These are phyloP conservation scores for Venturia oleaginea DNA, from an alignment of 2,329 filamentous ascomycete genomes.

Conservation along the genomic window DNA sequence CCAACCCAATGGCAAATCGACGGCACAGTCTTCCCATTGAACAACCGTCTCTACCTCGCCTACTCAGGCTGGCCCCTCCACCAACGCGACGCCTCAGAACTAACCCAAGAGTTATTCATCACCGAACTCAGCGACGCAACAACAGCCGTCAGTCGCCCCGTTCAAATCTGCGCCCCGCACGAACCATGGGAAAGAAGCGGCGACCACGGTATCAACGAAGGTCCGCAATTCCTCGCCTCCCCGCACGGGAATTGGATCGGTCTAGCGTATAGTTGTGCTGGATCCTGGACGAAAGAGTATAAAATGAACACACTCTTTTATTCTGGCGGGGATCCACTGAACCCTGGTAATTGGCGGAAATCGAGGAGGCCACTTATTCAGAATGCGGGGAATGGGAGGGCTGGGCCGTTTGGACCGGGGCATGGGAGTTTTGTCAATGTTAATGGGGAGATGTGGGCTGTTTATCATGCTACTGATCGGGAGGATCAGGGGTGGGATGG, in stretches of 20 bases:
- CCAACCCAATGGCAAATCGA: constrained; percentile 40
- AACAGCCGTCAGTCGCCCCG: constrained; percentile 23
- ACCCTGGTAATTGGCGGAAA: constrained; percentile 31
- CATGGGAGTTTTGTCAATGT: constrained; percentile 35
- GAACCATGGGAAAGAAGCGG: constrained; percentile 33
- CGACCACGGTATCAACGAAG: constrained; percentile 37
- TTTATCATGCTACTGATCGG: constrained; percentile 39
- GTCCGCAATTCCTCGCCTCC: constrained; percentile 30
- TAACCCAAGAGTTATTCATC: constrained; percentile 37
- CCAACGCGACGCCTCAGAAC: constrained; percentile 25
- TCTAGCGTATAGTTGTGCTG: constrained; percentile 38
- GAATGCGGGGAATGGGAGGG: constrained; percentile 25
- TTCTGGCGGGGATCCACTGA: constrained; percentile 32
- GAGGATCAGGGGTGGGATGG: constrained; percentile 37
- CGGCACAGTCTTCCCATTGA: constrained; percentile 35
- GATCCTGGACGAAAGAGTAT: constrained; percentile 39
- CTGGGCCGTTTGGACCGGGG: constrained; percentile 35
- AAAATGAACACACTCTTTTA: constrained; percentile 39
- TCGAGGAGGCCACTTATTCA: constrained; percentile 30
- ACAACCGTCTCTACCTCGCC: constrained; percentile 31
- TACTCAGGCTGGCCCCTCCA: constrained; percentile 39
- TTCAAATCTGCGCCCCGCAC: constrained; percentile 33
- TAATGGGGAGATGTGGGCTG: constrained; percentile 31
- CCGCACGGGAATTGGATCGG: constrained; percentile 32
- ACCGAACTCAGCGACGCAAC: constrained; percentile 30